phyloP scores from a whole-genome alignment of 768 basidiomycete species.

The Termitomyces sp. region DNA sequence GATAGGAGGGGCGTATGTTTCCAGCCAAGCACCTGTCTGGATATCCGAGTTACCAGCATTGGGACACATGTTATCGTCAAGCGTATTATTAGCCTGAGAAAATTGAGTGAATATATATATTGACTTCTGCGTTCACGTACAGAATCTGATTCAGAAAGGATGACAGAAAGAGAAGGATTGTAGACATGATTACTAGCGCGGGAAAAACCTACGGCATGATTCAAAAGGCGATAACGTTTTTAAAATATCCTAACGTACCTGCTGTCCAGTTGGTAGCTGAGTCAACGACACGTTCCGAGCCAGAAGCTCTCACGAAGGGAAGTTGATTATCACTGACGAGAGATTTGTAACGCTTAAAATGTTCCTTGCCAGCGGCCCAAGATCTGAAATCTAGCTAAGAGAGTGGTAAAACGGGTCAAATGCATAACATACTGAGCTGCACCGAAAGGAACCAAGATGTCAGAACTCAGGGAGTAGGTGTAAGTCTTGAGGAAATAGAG shows the following conservation, averaged over 20 bases:
- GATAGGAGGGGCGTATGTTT: conserved; percentile 50
- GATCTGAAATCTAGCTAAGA: conserved; percentile 20
- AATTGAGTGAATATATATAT: not conserved
- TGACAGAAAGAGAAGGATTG: conserved; percentile 46
- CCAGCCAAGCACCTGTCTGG: conserved; percentile 50
- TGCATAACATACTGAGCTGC: conserved; percentile 47
- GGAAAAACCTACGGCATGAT: conserved; percentile 47
- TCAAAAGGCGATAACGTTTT: not conserved
- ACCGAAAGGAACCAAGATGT: conserved; percentile 65
- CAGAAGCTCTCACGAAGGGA: conserved; percentile 47
- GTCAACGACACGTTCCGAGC: conserved; percentile 53
- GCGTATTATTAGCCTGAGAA: conserved; percentile 48
- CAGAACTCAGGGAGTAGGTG: conserved; percentile 50
- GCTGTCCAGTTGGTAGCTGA: conserved; percentile 69
- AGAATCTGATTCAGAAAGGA: conserved; percentile 52
- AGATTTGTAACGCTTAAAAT: conserved; percentile 49
- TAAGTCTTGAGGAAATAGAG: conserved; percentile 58
- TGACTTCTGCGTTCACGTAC: conserved; percentile 26
- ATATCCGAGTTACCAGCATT: conserved; percentile 39
- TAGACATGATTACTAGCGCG: conserved; percentile 41
- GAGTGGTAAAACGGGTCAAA: not conserved
- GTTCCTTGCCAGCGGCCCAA: conserved; percentile 41
- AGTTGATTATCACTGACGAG: conserved; percentile 38
- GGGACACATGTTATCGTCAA: conserved; percentile 64
- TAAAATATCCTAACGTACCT: conserved; percentile 32